These are phyloP conservation scores for Cyclotella atomus DNA, from an alignment of 108 stramenopile species.

Conservation along the genomic window DNA sequence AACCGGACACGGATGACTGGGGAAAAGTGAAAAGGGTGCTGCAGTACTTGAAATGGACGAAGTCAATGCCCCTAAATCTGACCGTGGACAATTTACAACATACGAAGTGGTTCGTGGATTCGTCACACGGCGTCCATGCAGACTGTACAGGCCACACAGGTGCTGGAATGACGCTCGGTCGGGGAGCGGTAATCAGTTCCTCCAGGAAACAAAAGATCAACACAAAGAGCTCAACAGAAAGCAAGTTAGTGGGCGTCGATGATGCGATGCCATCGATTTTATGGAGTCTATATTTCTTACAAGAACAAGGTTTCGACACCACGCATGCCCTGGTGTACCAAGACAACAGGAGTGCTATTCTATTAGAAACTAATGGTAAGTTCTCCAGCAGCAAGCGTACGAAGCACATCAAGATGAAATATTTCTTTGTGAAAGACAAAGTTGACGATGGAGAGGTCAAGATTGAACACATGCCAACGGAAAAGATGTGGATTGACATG, in stretches of 20 bases:
- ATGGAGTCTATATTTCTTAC: slow-evolving; percentile 33
- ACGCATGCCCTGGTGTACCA: slow-evolving; percentile 6
- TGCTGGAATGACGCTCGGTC: slow-evolving; percentile 44
- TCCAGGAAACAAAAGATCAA: slow-evolving; percentile 43
- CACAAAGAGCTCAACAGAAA: slow-evolving; percentile 44
- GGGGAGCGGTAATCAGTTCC: slow-evolving; percentile 26
- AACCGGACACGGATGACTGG: slow-evolving; percentile 22
- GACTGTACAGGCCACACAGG: slow-evolving; percentile 63
- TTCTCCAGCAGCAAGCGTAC: slow-evolving; percentile 6
- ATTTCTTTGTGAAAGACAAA: slow-evolving; percentile 45
- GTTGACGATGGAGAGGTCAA: slow-evolving; percentile 27
- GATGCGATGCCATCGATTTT: slow-evolving; percentile 20
- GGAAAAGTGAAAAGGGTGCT: slow-evolving; percentile 4
- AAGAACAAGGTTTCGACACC: slow-evolving; percentile 37
- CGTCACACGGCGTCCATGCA: slow-evolving; percentile 35
- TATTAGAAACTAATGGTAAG: slow-evolving; percentile 8
- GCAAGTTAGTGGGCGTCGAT: slow-evolving; percentile 29
- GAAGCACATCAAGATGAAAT: slow-evolving; percentile 11
- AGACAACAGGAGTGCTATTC: slow-evolving; percentile 24
- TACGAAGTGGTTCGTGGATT: slow-evolving; percentile 40
- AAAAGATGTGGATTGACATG: slow-evolving; percentile 50
- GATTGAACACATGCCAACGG: slow-evolving; percentile 49
- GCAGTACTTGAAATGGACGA: slow-evolving; percentile 6
- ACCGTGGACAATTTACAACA: neutral
- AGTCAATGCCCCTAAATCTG: neutral